These are phyloP conservation scores for Berkeleyomyces basicola DNA, from an alignment of 2,329 filamentous ascomycete genomes.

Conservation along the genomic window DNA sequence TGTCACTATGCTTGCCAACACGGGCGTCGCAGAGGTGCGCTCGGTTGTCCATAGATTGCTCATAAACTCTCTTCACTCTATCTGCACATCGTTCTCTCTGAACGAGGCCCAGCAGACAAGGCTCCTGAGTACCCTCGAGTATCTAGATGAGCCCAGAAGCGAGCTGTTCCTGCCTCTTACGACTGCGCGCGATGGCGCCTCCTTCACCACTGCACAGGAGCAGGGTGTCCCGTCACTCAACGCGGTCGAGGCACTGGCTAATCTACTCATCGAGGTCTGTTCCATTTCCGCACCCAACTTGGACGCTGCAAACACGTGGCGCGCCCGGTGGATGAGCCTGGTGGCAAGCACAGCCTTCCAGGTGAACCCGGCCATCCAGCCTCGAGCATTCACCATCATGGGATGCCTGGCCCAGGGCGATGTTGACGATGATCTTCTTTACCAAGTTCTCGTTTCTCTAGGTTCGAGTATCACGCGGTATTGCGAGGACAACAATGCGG, in stretches of 20 bases:
- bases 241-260: slow-evolving; percentile 37
- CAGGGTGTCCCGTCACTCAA: slow-evolving; percentile 9
- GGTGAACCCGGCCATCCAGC: slow-evolving; percentile 55
- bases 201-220: slow-evolving; percentile 33
- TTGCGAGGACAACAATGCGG: slow-evolving; percentile 44
- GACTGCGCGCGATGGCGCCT: slow-evolving; percentile 32
- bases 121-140: slow-evolving; percentile 38
- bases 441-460: slow-evolving; percentile 52
- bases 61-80: slow-evolving; percentile 50
- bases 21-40: slow-evolving; percentile 39
- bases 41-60: slow-evolving; percentile 45
- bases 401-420: slow-evolving; percentile 54
- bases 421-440: slow-evolving; percentile 54
- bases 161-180: slow-evolving; percentile 33
- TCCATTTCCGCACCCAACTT: slow-evolving; percentile 45
- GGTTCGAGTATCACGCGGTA: slow-evolving; percentile 49
- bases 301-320: slow-evolving; percentile 51
- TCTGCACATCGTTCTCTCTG: slow-evolving; percentile 47
- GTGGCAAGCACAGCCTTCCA: slow-evolving; percentile 58
- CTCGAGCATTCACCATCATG: slow-evolving; percentile 54
- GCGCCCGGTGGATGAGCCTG: slow-evolving; percentile 56
- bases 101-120: slow-evolving; percentile 42
- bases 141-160: slow-evolving; percentile 41
- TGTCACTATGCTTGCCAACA: slow-evolving; percentile 54
- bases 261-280: slow-evolving; percentile 46